Base-by-base conservation (phyloP, 2,329 filamentous ascomycete genomes). In the Dactylonectria estremocensis region DNA sequence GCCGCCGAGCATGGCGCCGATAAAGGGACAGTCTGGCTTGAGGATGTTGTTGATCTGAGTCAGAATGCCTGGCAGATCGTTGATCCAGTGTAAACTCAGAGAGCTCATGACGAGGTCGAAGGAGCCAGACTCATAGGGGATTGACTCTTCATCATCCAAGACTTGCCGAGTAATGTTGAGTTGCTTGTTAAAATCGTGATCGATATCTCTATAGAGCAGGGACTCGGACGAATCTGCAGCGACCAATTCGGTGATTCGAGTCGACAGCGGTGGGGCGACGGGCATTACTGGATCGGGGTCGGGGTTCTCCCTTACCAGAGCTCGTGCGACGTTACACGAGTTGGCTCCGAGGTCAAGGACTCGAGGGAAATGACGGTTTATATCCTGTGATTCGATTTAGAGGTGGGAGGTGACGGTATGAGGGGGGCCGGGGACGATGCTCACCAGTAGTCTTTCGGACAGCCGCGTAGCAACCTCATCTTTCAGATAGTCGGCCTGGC, bases 331-430 rank as follows among this genome's bases (percentile, higher is more conserved):
- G 81, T 98, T 97, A 87, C 95, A 98, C 69, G 95, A 94, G 80
- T 98, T 97, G 69, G 96, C 95, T 69, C 96, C 96, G 35, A 98
- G 90, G 80, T 99, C 96, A 68, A 99, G 92, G 24, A 95, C 94
- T 72, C 90, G 88, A 50, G 92, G 89, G 76, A 97, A 98, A 64
- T 90, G 87, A 35, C 96, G 93, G 76, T 97, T 97, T 84, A 99
- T 97, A 79, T 98, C 95, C 93, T 95, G 70, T 13, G 16, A 48
- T 31, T 52, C 9, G 50, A n/a, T 66, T 76, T 57, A 76, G 72
- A 65, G 37, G 56, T 45, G 43, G 16, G 28, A 20, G 16, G 24
- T 22, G 37, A 18, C 40, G 11, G 5, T 28, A 49, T 55, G 58
- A 59, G 24, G 35, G 16, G 57, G 18, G 46, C 5, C n/a, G 14